Base-by-base conservation (phyloP, 805 yeast genomes). In the Isabelozyma gotoi region DNA sequence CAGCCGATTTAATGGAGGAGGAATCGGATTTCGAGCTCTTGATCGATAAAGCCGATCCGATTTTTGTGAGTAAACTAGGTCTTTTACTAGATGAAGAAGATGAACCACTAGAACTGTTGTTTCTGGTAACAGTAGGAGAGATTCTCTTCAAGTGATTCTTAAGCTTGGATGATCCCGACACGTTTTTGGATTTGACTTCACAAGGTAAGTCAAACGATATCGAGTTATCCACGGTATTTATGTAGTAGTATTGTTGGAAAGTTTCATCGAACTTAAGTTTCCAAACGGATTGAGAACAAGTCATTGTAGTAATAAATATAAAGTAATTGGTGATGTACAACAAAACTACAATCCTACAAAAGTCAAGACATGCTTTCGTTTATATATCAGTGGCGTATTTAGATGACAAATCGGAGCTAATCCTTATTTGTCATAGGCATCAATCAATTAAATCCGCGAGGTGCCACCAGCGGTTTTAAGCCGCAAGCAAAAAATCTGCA, bases 131-230 rank as follows among this genome's bases (percentile, higher is more conserved):
- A 11, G 29, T 19, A 19, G 32, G 7, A 19, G 19, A 11, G 31
- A 44, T 20, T 17, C n/a, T 14, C 18, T 27, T 18, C 10, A 10
- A 10, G 21, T 36, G 3, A 12, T 21, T 6, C 10, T 24, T 24
- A n/a, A 24, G 12, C 12, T 24, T 24, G 12, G 29, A 24, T 4
- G 29, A 10, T 24, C 29, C 29, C 32, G 11, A 14, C 20, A 33
- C 7, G 21, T 35, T 4, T n/a, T 32, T 20, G 40, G 33, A 49
- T 12, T 52, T 52, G n/a, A 74, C 78, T 53, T 74, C 79, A 38
- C 67, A 56, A 2, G 80, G 78, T 35, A 65, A 67, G 52, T 75
- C 78, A 48, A 73, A 71, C 40, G 72, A 68, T 11, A 73, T 59
- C 2, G 62, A 49, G 36, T 62, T 64, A 10, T 65, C 65, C 14